phyloP scores from a whole-genome alignment of 1,284 basidiomycete genomes.

The Schizophyllum amplum region DNA sequence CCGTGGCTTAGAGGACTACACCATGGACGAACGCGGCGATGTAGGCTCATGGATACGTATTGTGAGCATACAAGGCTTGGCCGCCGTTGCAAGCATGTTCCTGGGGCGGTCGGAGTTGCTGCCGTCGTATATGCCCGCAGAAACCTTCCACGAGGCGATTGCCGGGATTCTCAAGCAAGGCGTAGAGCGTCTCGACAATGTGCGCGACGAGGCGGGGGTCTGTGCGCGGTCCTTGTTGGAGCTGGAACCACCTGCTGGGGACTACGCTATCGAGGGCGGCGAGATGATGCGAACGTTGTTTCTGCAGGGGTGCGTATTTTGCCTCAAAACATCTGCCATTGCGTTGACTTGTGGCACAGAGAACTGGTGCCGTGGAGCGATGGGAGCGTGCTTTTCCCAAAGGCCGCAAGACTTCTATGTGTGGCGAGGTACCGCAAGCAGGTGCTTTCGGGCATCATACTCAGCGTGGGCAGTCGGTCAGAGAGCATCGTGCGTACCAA shows the following conservation, averaged over 20 bases:
- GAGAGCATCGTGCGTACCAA: constrained; percentile 65
- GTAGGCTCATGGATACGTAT: constrained; percentile 95
- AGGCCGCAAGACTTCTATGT: constrained; percentile 60
- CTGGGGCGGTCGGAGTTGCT: constrained; percentile 29
- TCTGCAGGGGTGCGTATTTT: constrained; percentile 35
- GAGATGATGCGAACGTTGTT: constrained; percentile 14
- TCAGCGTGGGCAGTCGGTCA: constrained; percentile 75
- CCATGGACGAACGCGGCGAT: constrained; percentile 91
- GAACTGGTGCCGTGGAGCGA: constrained; percentile 55
- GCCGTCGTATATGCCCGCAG: constrained; percentile 49
- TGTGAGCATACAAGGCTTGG: constrained; percentile 58
- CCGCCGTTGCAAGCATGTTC: not conserved
- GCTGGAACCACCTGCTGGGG: constrained; percentile 28
- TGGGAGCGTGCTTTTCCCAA: constrained; percentile 63
- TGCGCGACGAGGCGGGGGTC: constrained; percentile 73
- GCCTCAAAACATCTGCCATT: constrained; percentile 34
- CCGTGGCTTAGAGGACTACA: constrained; percentile 79
- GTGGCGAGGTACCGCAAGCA: constrained; percentile 50
- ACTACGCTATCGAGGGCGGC: not conserved
- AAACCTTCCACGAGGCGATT: constrained; percentile 49
- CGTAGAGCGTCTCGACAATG: constrained; percentile 86
- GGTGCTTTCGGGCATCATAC: constrained; percentile 67
- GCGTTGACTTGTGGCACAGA: constrained; percentile 46
- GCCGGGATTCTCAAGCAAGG: constrained; percentile 80
- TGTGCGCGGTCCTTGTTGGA: constrained; percentile 46